Conservation (phyloP, 306 rosid genomes). For the Trifolium pratense region DNA sequence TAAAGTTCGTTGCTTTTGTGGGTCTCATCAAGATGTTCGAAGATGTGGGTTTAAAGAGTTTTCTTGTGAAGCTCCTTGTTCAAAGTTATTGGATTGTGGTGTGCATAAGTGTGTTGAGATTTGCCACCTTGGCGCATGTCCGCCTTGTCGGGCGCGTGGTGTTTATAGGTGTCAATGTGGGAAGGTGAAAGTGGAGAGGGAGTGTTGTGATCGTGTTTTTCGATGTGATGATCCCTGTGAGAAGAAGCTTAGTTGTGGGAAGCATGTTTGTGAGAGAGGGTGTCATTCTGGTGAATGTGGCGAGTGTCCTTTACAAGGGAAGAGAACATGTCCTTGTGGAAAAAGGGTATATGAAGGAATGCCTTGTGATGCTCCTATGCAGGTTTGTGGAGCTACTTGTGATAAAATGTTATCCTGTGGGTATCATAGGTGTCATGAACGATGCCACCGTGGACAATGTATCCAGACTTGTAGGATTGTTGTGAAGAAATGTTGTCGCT, state of each 20-base stretch:
- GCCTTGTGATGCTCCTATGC: conserved; percentile 77
- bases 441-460: conserved; percentile 91
- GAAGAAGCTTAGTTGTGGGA: conserved; percentile 72
- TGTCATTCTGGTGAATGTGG: conserved; percentile 85
- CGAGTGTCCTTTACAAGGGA: conserved; percentile 81
- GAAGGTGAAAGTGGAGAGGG: conserved; percentile 68
- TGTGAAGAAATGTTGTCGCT: conserved; percentile 78
- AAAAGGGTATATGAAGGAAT: conserved; percentile 72
- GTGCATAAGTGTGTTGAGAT: conserved; percentile 62
- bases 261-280: conserved; percentile 75
- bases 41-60: conserved; percentile 83
- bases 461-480: conserved; percentile 75
- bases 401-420: conserved; percentile 76
- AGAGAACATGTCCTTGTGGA: conserved; percentile 88
- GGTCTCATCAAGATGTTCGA: conserved; percentile 60
- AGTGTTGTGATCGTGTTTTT: conserved; percentile 72
- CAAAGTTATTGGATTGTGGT: conserved; percentile 66
- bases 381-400: conserved; percentile 83
- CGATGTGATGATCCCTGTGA: conserved; percentile 66
- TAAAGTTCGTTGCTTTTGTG: conserved; percentile 75
- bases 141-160: conserved; percentile 64
- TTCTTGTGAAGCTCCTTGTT: conserved; percentile 66
- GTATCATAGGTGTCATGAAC: conserved; percentile 77
- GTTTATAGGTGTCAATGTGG: conserved; percentile 69
- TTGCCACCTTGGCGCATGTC: conserved; percentile 77